phyloP scores from a whole-genome alignment of 768 basidiomycete genomes.

The Kwoniella sp. region DNA sequence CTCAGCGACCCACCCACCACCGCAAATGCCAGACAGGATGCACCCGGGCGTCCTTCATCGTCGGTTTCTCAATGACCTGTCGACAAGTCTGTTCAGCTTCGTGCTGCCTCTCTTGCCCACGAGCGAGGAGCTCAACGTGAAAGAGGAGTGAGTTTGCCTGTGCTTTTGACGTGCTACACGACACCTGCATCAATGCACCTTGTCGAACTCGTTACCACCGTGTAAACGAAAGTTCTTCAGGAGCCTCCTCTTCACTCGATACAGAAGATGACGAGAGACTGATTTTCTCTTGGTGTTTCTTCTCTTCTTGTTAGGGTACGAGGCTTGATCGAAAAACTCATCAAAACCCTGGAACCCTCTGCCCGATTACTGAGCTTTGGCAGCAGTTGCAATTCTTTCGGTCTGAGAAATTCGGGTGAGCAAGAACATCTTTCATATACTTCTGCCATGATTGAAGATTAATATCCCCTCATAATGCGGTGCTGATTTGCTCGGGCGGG shows the following conservation, averaged over 20 bases:
- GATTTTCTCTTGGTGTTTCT: neutral
- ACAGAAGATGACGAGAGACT: neutral
- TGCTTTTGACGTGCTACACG: neutral
- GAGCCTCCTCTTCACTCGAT: neutral
- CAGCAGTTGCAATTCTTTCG: slow-evolving; percentile 95
- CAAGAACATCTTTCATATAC: slow-evolving; percentile 10
- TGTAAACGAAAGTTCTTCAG: neutral
- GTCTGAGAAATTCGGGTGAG: slow-evolving; percentile 88
- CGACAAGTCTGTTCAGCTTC: slow-evolving; percentile 86
- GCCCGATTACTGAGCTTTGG: slow-evolving; percentile 91
- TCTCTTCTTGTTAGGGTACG: slow-evolving; percentile 62
- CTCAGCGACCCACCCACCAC: slow-evolving; percentile 1
- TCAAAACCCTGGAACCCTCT: slow-evolving; percentile 89
- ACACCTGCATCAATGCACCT: too few relatives aligned
- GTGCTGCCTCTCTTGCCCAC: slow-evolving; percentile 90
- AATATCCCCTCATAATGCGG: too few relatives aligned
- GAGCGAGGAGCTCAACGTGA: slow-evolving; percentile 83
- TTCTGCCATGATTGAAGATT: too few relatives aligned
- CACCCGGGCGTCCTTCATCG: slow-evolving; percentile 51
- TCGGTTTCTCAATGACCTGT: slow-evolving; percentile 66
- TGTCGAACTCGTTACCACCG: neutral
- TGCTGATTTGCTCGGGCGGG: slow-evolving; percentile 3
- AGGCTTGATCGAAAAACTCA: slow-evolving; percentile 90
- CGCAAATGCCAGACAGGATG: slow-evolving; percentile 30
- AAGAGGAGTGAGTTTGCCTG: slow-evolving; percentile 71